Evolutionary conservation across 2,329 filamentous ascomycete species (phyloP).

Genomic region (Diaporthe sp.): DNA sequence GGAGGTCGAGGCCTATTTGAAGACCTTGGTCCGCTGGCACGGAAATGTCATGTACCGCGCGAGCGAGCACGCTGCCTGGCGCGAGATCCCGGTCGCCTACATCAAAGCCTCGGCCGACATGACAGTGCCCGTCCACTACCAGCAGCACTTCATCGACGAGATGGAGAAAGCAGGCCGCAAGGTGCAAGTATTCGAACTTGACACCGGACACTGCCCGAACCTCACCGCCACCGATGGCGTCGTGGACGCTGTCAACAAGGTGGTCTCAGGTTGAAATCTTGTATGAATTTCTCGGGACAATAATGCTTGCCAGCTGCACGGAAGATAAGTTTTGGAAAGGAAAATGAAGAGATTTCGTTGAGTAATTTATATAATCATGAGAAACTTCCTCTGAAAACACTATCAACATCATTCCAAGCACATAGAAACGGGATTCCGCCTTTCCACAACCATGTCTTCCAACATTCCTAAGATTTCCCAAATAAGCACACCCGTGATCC

Average conservation of each 20-base stretch:
- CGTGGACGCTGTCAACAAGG: slow-evolving; percentile 7
- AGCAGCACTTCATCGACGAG: background rate
- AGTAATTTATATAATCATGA: background rate
- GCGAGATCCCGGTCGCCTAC: background rate
- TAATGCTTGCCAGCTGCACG: background rate
- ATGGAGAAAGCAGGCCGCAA: background rate
- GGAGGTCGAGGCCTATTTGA: background rate
- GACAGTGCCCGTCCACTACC: background rate
- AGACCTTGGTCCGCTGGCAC: slow-evolving; percentile 11
- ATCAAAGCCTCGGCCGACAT: background rate
- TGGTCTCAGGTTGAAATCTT: background rate
- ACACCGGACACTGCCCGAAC: slow-evolving; percentile 11
- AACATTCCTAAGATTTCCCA: background rate
- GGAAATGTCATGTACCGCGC: background rate
- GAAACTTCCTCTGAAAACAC: background rate
- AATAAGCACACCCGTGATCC: background rate
- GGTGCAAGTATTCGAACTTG: slow-evolving; percentile 3
- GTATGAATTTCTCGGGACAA: background rate
- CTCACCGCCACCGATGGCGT: background rate
- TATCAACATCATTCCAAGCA: background rate
- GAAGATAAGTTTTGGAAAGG: background rate
- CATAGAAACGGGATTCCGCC: background rate
- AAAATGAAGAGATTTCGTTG: no score
- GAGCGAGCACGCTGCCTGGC: slow-evolving; percentile 12
- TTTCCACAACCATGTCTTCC: background rate